Evolutionary conservation across 2,329 filamentous ascomycete species (phyloP), one percentile per base, ranked within the genome.

Genomic region (Penicillium corylophilum): DNA sequence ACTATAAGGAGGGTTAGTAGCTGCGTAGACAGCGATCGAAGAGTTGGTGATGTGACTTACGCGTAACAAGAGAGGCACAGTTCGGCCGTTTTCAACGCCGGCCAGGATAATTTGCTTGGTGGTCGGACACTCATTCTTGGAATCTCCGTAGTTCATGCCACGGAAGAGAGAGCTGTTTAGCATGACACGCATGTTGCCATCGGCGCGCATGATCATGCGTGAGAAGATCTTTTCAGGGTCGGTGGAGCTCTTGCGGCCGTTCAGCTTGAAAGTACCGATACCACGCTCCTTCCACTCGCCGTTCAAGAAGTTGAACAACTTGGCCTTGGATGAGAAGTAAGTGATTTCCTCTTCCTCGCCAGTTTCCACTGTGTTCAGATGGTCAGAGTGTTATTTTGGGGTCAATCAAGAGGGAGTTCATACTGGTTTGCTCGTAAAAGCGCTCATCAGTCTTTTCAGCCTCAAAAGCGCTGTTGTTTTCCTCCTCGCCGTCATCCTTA

Each of bases 281-380:
- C 92, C 92, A 46, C 92, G 85, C 74, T 97, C 93, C 71, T 93
- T 93, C 93, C 93, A 97, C 42, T 85, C 85, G 48, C 82, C 82
- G 41, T 79, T 80, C 31, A 88, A 84, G 63, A 94, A 88, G 51
- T 87, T 82, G 75, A 90, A 97, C 52, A 97, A 82, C 71, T 95
- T 95, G 18, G 90, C 88, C 58, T 92, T 86, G 53, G 88, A 84
- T 40, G 84, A 82, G 66, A 93, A 82, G 44, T 90, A 75, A 1
- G 88, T 93, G 18, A 79, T 79, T 70, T 97, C 93, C 44, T 85
- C 85, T 64, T 91, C 85, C 73, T 97, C 93, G 50, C 93, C 93
- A 46, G 94, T 93, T 68, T 95, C 88, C 38, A 93, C 82, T 92
- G 62, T 92, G 62, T 48, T 36, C 10, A 4, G 41, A 36, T 13